Evolutionary conservation across 768 basidiomycete genomes (phyloP).

Genomic region (Naematelia encephala): DNA sequence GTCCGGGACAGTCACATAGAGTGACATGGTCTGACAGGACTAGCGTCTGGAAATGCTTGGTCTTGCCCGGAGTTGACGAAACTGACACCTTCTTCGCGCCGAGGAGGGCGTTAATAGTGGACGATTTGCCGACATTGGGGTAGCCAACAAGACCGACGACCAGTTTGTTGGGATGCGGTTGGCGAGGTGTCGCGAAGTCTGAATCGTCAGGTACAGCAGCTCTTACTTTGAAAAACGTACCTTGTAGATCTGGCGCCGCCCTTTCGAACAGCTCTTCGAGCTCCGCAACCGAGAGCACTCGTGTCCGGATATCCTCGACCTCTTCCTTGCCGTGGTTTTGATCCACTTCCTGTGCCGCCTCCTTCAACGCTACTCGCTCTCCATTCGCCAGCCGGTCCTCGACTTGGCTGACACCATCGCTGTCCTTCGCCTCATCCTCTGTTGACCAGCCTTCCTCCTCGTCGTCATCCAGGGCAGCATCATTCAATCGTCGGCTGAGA

Average conservation of each 20-base stretch:
- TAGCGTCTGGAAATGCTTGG: conserved; percentile 99
- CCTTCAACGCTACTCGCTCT: conserved; percentile 46
- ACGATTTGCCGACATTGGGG: conserved; percentile 98
- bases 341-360: conserved; percentile 41
- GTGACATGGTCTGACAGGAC: conserved; percentile 80
- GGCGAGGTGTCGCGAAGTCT: conserved; percentile 44
- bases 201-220: conserved; percentile 14
- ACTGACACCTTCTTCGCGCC: conserved; percentile 99
- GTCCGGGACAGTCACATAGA: conserved; percentile 95
- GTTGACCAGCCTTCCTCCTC: conserved; percentile 45
- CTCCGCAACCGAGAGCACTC: conserved; percentile 78
- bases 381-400: conserved; percentile 47
- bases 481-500: conserved; percentile 52
- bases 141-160: conserved; percentile 76
- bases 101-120: conserved; percentile 93
- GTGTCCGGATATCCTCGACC: conserved; percentile 56
- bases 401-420: conserved; percentile 22
- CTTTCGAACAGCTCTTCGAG: conserved; percentile 73
- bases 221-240: conserved; percentile 19
- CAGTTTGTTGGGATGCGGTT: conserved; percentile 39
- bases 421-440: conserved; percentile 31
- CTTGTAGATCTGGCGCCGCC: conserved; percentile 37
- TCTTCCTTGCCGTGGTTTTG: conserved; percentile 32
- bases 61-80: conserved; percentile 96
- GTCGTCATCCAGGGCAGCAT: conserved; percentile 43